Evolutionary conservation across 129 eudicot species (phyloP).

Genomic region (Flaveria bidentis): DNA sequence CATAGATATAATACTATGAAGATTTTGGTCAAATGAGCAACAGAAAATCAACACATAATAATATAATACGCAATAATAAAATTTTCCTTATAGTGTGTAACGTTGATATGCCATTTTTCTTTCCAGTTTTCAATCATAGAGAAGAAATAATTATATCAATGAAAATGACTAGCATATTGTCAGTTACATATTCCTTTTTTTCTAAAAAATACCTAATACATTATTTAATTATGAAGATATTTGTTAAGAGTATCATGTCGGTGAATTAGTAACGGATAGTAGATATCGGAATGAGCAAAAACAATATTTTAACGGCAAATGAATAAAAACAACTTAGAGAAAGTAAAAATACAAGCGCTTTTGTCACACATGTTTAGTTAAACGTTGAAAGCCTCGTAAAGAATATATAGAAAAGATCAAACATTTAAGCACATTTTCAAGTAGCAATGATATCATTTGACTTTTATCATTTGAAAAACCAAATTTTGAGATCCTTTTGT

Average conservation of each 20-base stretch:
- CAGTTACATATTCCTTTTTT: background rate
- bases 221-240: background rate
- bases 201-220: background rate
- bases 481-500: no score
- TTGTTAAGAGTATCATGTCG: background rate
- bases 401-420: no score
- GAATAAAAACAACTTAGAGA: no score
- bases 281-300: no score
- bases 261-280: no score
- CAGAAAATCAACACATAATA: background rate
- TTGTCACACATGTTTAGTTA: no score
- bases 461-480: no score
- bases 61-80: background rate
- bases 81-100: background rate
- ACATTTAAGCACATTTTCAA: no score
- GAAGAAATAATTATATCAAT: constrained; percentile 4
- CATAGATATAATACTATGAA: background rate
- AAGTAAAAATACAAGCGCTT: no score
- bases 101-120: background rate
- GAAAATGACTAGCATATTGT: background rate
- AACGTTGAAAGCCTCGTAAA: no score
- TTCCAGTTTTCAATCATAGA: background rate
- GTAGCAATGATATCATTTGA: no score
- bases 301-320: no score
- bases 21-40: background rate